Conservation (phyloP, 192 early-diverging fungal species). For the Haplosporangium gracile region DNA sequence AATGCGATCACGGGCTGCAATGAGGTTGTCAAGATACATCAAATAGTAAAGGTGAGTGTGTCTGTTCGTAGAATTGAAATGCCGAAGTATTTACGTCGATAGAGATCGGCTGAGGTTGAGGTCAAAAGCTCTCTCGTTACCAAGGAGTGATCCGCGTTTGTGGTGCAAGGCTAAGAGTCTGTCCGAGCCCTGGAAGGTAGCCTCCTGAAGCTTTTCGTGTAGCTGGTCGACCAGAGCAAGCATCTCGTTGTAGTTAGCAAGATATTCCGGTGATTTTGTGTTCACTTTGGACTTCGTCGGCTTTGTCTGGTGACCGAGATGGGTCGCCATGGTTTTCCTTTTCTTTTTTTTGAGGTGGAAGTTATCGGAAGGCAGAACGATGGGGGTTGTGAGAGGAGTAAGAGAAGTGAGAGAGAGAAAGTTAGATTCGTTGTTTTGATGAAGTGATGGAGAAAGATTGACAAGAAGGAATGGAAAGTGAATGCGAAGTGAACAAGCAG, state of each 20-base stretch:
- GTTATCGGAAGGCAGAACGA: not conserved
- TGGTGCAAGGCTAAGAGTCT: slow-evolving; percentile 62
- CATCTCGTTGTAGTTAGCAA: slow-evolving; percentile 67
- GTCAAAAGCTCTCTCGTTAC: slow-evolving; percentile 20
- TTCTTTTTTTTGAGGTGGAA: not conserved
- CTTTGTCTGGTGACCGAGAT: slow-evolving; percentile 45
- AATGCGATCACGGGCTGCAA: slow-evolving; percentile 68
- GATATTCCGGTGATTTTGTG: slow-evolving; percentile 46
- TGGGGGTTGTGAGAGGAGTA: not conserved
- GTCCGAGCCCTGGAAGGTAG: slow-evolving; percentile 63
- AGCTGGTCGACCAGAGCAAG: slow-evolving; percentile 60
- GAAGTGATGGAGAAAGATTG: not conserved
- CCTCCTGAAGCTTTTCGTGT: slow-evolving; percentile 62
- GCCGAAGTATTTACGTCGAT: not conserved
- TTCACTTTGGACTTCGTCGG: slow-evolving; percentile 51
- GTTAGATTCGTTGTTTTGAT: not conserved
- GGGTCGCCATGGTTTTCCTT: slow-evolving; percentile 13
- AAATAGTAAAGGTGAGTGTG: not conserved
- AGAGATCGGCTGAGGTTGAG: not conserved
- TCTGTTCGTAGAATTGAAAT: not conserved
- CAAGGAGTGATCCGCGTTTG: slow-evolving; percentile 69
- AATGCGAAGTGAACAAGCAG: not conserved
- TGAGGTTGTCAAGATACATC: no score
- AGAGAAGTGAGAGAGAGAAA: not conserved
- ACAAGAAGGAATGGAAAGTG: not conserved